Evolutionary conservation across 1,284 basidiomycete species (phyloP).

Genomic region (Trichosporon ovoides): DNA sequence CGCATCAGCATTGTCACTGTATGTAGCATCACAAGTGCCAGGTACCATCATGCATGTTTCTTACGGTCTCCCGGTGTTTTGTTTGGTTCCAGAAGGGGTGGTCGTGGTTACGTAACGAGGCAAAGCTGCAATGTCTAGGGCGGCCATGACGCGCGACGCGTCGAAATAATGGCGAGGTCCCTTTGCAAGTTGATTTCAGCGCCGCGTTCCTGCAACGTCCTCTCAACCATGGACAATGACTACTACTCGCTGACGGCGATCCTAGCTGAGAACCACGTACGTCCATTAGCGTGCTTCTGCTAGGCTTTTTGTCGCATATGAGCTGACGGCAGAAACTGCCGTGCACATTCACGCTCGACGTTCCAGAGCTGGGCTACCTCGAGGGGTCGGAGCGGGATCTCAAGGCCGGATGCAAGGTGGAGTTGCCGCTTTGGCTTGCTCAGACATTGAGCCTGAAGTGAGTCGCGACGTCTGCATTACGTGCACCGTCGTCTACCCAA

Average conservation of each 20-base stretch:
- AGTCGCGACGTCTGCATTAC: slow-evolving; percentile 26
- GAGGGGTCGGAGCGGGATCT: slow-evolving; percentile 76
- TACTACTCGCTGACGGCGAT: slow-evolving; percentile 84
- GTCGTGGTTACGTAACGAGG: not conserved
- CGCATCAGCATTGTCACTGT: slow-evolving; percentile 2
- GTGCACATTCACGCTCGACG: slow-evolving; percentile 77
- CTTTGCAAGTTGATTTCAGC: not conserved
- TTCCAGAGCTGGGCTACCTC: slow-evolving; percentile 79
- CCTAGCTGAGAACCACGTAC: slow-evolving; percentile 79
- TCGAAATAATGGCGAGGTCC: not conserved
- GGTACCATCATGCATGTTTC: not conserved
- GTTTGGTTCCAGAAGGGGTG: slow-evolving; percentile 11
- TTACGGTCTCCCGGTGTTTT: not conserved
- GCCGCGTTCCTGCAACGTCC: not conserved
- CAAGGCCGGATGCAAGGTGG: slow-evolving; percentile 63
- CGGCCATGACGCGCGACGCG: slow-evolving; percentile 8
- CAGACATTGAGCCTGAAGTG: slow-evolving; percentile 76
- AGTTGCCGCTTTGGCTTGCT: slow-evolving; percentile 80
- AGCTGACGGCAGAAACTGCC: slow-evolving; percentile 64
- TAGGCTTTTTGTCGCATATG: not conserved
- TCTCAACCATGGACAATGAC: slow-evolving; percentile 64
- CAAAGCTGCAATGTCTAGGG: not conserved
- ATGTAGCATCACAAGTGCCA: not conserved
- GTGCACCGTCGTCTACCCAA: not conserved
- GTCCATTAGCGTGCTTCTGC: slow-evolving; percentile 4